Evolutionary conservation across 225 moss, liverwort and hornwort genomes (phyloP).

Genomic region (Neckera pumila): DNA sequence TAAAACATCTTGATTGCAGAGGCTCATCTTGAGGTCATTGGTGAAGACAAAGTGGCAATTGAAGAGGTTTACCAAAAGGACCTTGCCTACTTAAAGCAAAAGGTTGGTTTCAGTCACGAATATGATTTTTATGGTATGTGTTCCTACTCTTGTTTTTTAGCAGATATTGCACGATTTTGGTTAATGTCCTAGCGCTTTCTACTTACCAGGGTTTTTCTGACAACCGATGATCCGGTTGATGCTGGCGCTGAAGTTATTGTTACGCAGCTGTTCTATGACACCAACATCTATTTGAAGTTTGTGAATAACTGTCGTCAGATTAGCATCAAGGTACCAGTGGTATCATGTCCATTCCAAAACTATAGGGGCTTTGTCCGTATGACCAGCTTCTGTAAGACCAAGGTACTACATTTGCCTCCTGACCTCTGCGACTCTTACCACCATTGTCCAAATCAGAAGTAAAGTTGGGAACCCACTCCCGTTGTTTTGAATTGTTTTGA

Average conservation of each 20-base stretch:
- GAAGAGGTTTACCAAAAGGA: slow-evolving; percentile 38
- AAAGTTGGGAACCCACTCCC: neutral
- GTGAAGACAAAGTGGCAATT: slow-evolving; percentile 6
- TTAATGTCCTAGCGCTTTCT: neutral
- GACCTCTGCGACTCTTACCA: neutral
- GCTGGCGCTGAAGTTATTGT: slow-evolving; percentile 80
- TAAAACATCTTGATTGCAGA: too few species aligned
- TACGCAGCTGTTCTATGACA: slow-evolving; percentile 87
- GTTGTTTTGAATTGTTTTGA: neutral
- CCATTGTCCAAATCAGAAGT: neutral
- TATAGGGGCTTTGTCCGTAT: slow-evolving; percentile 86
- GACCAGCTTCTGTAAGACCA: slow-evolving; percentile 88
- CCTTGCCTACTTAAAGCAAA: slow-evolving; percentile 42
- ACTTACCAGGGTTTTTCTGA: neutral
- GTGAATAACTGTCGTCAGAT: slow-evolving; percentile 80
- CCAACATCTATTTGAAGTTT: slow-evolving; percentile 76
- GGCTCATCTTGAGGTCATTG: slow-evolving; percentile 45
- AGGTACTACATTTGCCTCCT: slow-evolving; percentile 18
- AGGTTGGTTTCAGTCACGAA: neutral
- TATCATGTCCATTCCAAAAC: slow-evolving; percentile 94
- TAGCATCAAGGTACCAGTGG: slow-evolving; percentile 73
- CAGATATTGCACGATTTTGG: neutral
- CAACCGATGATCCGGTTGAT: slow-evolving; percentile 37
- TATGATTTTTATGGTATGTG: neutral
- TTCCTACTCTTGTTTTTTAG: neutral